Evolutionary conservation across 305 asterid genomes (phyloP).

Genomic region (Salvia sclarea): DNA sequence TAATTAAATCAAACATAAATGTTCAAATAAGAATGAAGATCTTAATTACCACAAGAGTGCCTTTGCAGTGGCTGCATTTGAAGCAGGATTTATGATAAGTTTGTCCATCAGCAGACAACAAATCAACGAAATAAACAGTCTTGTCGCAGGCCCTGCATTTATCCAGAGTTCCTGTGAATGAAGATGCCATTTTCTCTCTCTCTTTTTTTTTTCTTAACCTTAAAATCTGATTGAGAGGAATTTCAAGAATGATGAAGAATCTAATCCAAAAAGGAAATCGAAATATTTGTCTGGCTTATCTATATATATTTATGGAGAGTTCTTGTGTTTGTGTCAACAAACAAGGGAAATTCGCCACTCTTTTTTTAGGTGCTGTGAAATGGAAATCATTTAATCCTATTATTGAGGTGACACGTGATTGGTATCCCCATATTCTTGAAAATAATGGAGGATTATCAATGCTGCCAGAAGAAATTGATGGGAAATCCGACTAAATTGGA

Average conservation of each 20-base stretch:
- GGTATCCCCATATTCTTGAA: slow-evolving; percentile 49
- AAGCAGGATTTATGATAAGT: slow-evolving; percentile 82
- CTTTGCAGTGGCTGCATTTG: slow-evolving; percentile 98
- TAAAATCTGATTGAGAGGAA: background rate
- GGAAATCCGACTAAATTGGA: slow-evolving; percentile 40
- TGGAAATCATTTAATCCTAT: slow-evolving; percentile 34
- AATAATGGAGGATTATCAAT: slow-evolving; percentile 35
- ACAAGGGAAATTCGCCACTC: slow-evolving; percentile 28
- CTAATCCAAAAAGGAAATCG: background rate
- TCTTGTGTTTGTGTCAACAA: slow-evolving; percentile 28
- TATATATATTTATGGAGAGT: background rate
- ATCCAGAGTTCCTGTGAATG: slow-evolving; percentile 93
- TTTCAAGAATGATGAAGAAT: background rate
- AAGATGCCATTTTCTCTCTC: slow-evolving; percentile 46
- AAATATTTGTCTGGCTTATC: background rate
- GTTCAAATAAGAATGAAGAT: no score
- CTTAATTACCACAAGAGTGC: slow-evolving; percentile 95
- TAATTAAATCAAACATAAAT: no score
- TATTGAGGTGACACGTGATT: slow-evolving; percentile 48
- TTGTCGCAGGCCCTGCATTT: slow-evolving; percentile 98
- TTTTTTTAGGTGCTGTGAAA: slow-evolving; percentile 3
- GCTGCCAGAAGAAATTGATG: slow-evolving; percentile 16
- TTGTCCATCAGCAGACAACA: slow-evolving; percentile 79
- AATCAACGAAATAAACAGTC: slow-evolving; percentile 88
- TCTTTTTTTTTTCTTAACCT: background rate